These are phyloP conservation scores for Annona cherimola DNA, from an alignment of 164 flowering plant genomes.

Conservation along the genomic window DNA sequence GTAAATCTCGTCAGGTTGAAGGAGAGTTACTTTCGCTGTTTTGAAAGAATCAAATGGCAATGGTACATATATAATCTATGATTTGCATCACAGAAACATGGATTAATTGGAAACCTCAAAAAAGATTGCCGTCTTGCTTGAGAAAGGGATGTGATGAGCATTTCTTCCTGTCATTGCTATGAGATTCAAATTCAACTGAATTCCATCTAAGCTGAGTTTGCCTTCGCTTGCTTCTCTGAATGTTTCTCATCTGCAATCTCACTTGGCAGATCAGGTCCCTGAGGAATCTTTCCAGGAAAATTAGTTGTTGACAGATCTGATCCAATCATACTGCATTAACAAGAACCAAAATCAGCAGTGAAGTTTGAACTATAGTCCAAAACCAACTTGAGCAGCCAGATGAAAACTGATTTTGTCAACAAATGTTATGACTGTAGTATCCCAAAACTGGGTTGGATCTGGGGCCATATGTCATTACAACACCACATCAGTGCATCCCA, in stretches of 20 bases:
- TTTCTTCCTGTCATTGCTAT: not conserved
- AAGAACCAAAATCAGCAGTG: not conserved
- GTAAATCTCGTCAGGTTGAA: not conserved
- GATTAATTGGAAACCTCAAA: not conserved
- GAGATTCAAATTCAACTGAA: not conserved
- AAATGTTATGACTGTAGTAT: not conserved
- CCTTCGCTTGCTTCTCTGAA: conserved; percentile 11
- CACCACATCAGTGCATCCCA: too few relatives aligned
- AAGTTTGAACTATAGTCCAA: not conserved
- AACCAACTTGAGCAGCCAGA: not conserved
- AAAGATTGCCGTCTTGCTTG: not conserved
- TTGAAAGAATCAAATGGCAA: not conserved
- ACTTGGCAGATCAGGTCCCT: conserved; percentile 60
- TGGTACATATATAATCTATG: not conserved
- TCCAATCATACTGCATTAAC: conserved; percentile 48
- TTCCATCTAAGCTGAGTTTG: conserved; percentile 9
- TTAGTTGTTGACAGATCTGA: conserved; percentile 54
- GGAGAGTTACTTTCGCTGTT: not conserved
- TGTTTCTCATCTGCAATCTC: conserved; percentile 35
- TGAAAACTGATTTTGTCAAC: not conserved
- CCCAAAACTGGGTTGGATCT: not conserved
- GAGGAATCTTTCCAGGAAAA: conserved; percentile 73
- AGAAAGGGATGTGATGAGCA: not conserved
- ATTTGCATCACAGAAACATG: not conserved
- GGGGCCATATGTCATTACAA: too few relatives aligned